Base-by-base conservation (phyloP, 495 filamentous ascomycete species). In the Xylaria curta region DNA sequence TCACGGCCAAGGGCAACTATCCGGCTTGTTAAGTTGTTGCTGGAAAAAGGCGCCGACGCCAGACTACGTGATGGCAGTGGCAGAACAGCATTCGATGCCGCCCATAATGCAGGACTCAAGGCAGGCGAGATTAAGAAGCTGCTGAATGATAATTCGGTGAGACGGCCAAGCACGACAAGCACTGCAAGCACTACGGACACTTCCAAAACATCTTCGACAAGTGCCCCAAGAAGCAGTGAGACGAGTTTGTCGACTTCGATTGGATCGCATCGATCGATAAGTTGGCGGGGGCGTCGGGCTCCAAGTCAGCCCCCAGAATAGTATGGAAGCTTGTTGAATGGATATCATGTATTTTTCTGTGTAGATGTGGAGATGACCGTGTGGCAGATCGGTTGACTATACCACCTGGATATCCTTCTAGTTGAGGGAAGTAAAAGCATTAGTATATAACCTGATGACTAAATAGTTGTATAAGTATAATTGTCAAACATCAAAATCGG, bases 41-140 rank as follows among this genome's bases (percentile, higher is more conserved):
- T 80, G 6, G 62, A 74, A 15, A 24, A 72, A 17, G 80, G 76
- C 15, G 81, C 81, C 0, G 67, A 80, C 28, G 69, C 76, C 15
- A 56, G 46, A 17, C 71, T 73, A 24, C 42, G 65, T 44, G 77
- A 79, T 68, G 68, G 36, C 5, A 44, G 66, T 33, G 64, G 75
- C 7, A 68, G 70, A 40, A 77, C 71, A 6, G 77, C 77, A 26
- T 61, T 74, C 36, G 31, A 58, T 26, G 75, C 73, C 31, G 73
- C 75, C 26, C 75, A 58, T 38, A 74, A 76, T 24, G 75, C 69
- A 13, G 76, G 76, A 33, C 56, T 76, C 15, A 66, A 72, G 7
- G 71, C 65, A 6, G 44, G 61, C 7, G 75, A 75, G 51, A 76
- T 79, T 21, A 76, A 68, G 54, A 68, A 31, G 9, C 51, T 79